Percentiles rank a stretch among this genome's conserved stretches.
phyloP scores from a whole-genome alignment of 495 filamentous ascomycete genomes.

The Daldinia loculata region DNA sequence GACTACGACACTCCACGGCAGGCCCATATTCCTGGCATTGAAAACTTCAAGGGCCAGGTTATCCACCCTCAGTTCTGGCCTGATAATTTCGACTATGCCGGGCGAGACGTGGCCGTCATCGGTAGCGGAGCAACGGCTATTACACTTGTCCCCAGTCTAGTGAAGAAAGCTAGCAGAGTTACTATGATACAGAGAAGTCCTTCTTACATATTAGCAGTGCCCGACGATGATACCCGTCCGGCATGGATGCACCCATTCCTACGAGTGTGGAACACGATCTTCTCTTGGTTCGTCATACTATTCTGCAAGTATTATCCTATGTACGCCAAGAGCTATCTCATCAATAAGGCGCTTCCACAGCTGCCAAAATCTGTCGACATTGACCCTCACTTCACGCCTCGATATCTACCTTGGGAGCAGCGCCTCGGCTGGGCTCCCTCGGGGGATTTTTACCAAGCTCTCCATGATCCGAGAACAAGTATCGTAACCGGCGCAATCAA shows the following conservation, averaged over 20 bases:
- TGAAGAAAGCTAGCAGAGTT: constrained; percentile 57
- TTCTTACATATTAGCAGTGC: constrained; percentile 63
- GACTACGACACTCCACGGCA: constrained; percentile 68
- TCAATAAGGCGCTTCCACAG: constrained; percentile 49
- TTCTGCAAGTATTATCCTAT: constrained; percentile 65
- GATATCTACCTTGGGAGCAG: constrained; percentile 78
- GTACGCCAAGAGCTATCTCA: constrained; percentile 58
- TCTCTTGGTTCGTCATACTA: constrained; percentile 52
- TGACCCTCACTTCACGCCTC: constrained; percentile 75
- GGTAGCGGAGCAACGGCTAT: constrained; percentile 67
- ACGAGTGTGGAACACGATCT: constrained; percentile 2
- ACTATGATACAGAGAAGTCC: constrained; percentile 69
- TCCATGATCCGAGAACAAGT: constrained; percentile 64
- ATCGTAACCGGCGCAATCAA: constrained; percentile 76
- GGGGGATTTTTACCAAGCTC: constrained; percentile 73
- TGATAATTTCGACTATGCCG: constrained; percentile 56
- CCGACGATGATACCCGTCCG: constrained; percentile 34
- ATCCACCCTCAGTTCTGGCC: constrained; percentile 74
- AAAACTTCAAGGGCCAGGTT: constrained; percentile 63
- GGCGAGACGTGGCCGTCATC: constrained; percentile 63
- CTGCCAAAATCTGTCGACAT: constrained; percentile 64
- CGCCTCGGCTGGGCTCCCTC: constrained; percentile 75
- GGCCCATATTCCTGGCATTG: constrained; percentile 66
- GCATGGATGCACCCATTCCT: background rate
- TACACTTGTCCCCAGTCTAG: constrained; percentile 62